Evolutionary conservation across 2,329 filamentous ascomycete genomes (phyloP).

Genomic region (Fusarium camptoceras): DNA sequence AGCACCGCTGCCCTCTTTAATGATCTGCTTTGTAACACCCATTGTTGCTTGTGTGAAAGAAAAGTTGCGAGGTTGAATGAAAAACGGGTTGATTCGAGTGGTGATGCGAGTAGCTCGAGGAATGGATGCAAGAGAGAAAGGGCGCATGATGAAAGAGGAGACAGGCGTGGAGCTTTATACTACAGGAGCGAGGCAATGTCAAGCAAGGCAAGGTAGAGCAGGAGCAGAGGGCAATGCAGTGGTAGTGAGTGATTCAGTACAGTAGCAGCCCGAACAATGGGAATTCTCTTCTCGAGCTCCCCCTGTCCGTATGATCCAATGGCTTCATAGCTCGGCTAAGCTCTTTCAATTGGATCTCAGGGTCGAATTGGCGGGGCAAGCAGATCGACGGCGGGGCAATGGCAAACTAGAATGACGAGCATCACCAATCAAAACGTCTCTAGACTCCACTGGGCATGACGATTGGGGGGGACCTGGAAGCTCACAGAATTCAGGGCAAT

Average conservation of each 20-base stretch:
- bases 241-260: constrained; percentile 16
- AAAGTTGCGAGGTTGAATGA: constrained; percentile 34
- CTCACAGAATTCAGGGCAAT: constrained; percentile 32
- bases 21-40: constrained; percentile 78
- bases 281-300: constrained; percentile 38
- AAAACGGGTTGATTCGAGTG: constrained; percentile 37
- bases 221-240: constrained; percentile 22
- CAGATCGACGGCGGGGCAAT: constrained; percentile 47
- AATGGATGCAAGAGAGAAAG: constrained; percentile 40
- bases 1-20: constrained; percentile 71
- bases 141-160: constrained; percentile 33
- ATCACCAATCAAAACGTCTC: constrained; percentile 39
- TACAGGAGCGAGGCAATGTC: constrained; percentile 12
- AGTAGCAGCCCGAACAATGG: constrained; percentile 21
- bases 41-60: constrained; percentile 59
- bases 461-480: constrained; percentile 40
- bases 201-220: not conserved
- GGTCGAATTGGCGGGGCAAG: constrained; percentile 44
- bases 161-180: constrained; percentile 38
- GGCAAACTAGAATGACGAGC: constrained; percentile 39
- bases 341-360: constrained; percentile 40
- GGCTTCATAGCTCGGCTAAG: constrained; percentile 37
- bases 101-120: constrained; percentile 31
- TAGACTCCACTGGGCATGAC: constrained; percentile 44
- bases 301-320: constrained; percentile 30